phyloP scores from a whole-genome alignment of 2,329 filamentous ascomycete species.

The Thermoascus crustaceus region DNA sequence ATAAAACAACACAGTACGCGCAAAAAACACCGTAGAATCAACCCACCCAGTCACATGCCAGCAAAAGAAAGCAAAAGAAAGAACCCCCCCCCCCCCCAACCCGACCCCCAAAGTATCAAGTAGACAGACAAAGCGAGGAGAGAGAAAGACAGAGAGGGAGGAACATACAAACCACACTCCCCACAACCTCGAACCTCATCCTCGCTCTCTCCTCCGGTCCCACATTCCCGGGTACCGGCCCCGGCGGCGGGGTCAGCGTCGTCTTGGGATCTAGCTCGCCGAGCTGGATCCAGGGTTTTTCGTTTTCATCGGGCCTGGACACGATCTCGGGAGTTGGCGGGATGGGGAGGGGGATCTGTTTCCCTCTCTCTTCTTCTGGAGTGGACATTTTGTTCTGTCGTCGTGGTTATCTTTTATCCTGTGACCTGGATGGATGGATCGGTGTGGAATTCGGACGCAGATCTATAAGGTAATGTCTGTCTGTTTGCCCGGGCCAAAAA shows the following conservation, averaged over 20 bases:
- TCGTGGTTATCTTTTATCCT: no score
- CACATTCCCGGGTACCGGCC: slow-evolving; percentile 12
- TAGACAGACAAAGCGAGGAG: neutral
- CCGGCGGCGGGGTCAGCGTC: slow-evolving; percentile 21
- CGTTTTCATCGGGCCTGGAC: no score
- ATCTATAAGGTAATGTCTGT: no score
- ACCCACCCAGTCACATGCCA: no score
- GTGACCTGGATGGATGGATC: no score
- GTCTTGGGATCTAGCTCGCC: slow-evolving; percentile 12
- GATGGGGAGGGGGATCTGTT: slow-evolving; percentile 1
- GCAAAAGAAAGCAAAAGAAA: no score
- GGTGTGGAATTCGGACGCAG: no score
- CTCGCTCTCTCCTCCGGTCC: slow-evolving; percentile 18
- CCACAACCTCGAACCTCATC: slow-evolving; percentile 21
- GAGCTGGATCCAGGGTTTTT: slow-evolving; percentile 19
- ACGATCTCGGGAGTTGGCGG: slow-evolving; percentile 1
- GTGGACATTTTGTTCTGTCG: neutral
- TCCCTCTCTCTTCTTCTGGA: neutral
- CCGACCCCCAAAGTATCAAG: neutral
- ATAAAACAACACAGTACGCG: no score
- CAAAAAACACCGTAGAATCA: no score
- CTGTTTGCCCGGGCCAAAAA: no score
- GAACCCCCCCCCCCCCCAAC: neutral
- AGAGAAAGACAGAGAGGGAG: neutral
- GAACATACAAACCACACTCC: slow-evolving; percentile 22